These are phyloP conservation scores for Dalbergia cochinchinensis DNA, from an alignment of 306 rosid genomes.

Conservation along the genomic window DNA sequence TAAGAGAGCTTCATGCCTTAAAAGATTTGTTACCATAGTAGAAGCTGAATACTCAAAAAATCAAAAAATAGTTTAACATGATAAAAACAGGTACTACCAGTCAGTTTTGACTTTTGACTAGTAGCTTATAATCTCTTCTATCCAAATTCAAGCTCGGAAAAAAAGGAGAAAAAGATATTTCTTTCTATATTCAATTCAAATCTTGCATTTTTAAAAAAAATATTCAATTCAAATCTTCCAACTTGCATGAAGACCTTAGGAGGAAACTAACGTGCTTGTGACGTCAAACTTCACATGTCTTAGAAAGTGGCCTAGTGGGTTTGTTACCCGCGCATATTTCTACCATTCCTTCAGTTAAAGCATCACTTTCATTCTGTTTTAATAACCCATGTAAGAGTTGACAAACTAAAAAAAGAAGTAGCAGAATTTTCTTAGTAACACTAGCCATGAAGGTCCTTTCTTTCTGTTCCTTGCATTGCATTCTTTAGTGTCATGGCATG, in stretches of 20 bases:
- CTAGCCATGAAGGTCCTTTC: slow-evolving; percentile 72
- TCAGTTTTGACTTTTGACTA: slow-evolving; percentile 47
- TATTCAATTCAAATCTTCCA: slow-evolving; percentile 36
- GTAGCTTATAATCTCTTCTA: slow-evolving; percentile 12
- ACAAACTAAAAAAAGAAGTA: slow-evolving; percentile 18
- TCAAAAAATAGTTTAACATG: not conserved
- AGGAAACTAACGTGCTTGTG: slow-evolving; percentile 49
- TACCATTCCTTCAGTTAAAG: slow-evolving; percentile 70
- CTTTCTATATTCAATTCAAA: slow-evolving; percentile 26
- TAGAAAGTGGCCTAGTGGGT: slow-evolving; percentile 57
- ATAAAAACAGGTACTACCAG: not conserved
- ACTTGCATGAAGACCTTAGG: slow-evolving; percentile 10
- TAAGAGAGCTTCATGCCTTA: no score
- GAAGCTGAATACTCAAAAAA: no score
- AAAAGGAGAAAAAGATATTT: not conserved
- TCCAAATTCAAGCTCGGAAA: slow-evolving; percentile 20
- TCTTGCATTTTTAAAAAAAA: no score
- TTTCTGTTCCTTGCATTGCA: slow-evolving; percentile 29
- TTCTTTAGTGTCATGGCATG: slow-evolving; percentile 2
- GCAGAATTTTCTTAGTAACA: slow-evolving; percentile 39
- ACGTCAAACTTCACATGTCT: slow-evolving; percentile 77
- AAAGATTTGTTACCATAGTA: no score
- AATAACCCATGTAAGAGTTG: slow-evolving; percentile 39
- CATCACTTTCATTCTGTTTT: slow-evolving; percentile 47
- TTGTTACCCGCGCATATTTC: slow-evolving; percentile 62